Evolutionary conservation across 2,329 filamentous ascomycete species (phyloP).

Genomic region (Stemphylium lycopersici): DNA sequence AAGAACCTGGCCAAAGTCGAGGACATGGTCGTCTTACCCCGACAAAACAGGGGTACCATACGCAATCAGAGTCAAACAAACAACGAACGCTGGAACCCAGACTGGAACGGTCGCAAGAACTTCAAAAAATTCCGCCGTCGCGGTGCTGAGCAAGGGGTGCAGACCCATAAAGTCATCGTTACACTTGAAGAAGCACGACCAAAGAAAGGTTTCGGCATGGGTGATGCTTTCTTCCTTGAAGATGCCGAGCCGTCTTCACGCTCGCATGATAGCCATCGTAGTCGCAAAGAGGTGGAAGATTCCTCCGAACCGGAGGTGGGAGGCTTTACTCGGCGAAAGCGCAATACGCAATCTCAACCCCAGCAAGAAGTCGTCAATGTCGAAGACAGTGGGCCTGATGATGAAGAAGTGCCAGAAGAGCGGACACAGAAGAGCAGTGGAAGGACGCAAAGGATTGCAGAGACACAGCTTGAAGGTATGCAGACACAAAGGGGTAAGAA

Average conservation of each 20-base stretch:
- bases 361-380: conserved; percentile 34
- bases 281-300: conserved; percentile 17
- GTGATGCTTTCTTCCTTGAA: conserved; percentile 78
- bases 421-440: conserved; percentile 33
- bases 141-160: conserved; percentile 46
- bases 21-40: conserved; percentile 68
- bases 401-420: conserved; percentile 26
- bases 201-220: conserved; percentile 73
- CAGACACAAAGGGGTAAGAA: conserved; percentile 38
- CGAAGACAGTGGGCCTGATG: conserved; percentile 40
- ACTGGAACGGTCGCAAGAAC: conserved; percentile 94
- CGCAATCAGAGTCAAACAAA: conserved; percentile 36
- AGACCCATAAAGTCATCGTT: conserved; percentile 67
- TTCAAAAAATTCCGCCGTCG: conserved; percentile 83
- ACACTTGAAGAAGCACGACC: conserved; percentile 70
- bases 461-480: conserved; percentile 42
- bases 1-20: conserved; percentile 77
- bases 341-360: conserved; percentile 8
- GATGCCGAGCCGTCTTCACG: conserved; percentile 26
- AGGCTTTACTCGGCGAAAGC: conserved; percentile 36
- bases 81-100: conserved; percentile 78
- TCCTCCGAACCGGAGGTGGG: conserved; percentile 38
- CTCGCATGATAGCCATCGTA: conserved; percentile 19
- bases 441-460: conserved; percentile 32
- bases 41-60: conserved; percentile 31